Base-by-base conservation (phyloP, 352 stramenopile genomes). In the Peronosclerospora sorghi region DNA sequence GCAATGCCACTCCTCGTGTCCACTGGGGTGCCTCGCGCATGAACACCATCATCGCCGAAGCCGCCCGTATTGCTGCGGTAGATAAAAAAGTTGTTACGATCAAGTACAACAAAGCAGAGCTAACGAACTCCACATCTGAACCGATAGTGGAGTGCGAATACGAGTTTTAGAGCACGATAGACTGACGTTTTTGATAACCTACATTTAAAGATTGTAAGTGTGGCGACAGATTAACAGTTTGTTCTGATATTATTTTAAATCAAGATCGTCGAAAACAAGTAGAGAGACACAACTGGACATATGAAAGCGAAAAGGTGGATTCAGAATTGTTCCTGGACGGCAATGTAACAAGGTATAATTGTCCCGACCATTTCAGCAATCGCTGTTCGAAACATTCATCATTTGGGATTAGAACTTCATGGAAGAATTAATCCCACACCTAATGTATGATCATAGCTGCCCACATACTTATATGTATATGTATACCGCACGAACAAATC, bases 401-500 rank as follows among this genome's bases (percentile, higher is more conserved):
- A 81, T 83, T 80, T 83, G 71, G 71, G 68, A 83, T 83, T 73
- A 81, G 65, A 81, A 81, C 71, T 83, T 81, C 65, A 56, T 55
- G 58, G 68, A 77, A 83, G 64, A 76, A 83, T 68, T 80, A 77
- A 78, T 81, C 71, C 71, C 68, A 83, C 71, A 83, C 71, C 71
- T 67, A 41, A 54, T 34, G 28, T 3, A 35, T 8, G 7, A 2
- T 6, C 8, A 35, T n/a, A 13, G 0, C 8, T 35, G 1, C 7
- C n/a, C n/a, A n/a, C n/a, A n/a, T n/a, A n/a, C 29, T 17, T 18
- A 35, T 35, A 35, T 19, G 5, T 17, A 35, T n/a, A 35, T 18
- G 2, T 18, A 1, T 17, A 15, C 12, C 7, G 13, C 29, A 35
- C 29, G 29, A 35, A 7, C 5, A 59, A 71, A n/a, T n/a, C n/a